Base-by-base conservation (phyloP, 345 rosid genomes). In the Brassica incana region DNA sequence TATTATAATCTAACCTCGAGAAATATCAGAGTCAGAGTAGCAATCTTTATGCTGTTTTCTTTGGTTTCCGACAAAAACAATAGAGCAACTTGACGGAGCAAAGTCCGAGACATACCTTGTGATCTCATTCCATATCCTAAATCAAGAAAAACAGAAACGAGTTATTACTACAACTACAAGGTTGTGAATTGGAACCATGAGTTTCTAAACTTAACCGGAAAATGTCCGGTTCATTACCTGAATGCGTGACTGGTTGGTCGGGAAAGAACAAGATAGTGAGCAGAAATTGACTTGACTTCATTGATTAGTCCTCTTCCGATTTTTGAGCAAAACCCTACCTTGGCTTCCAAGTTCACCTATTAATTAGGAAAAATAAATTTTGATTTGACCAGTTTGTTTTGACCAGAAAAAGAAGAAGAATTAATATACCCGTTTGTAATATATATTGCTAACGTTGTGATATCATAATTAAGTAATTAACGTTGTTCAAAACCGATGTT, bases 341-440 rank as follows among this genome's bases (percentile, higher is more conserved):
- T 90, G 62, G 99, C 99, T 83, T 92, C 99, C 88, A 95, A 86
- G 77, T 89, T 84, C 72, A 94, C 87, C 97, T 94, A 82, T 59
- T 33, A n/a, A 54, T 61, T 32, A n/a, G 30, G 14, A 20, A 58
- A 20, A 58, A 54, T 16, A 5, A 50, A n/a, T 50, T 5, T 50
- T 50, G 56, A 50, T 14, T 43, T 11, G 1, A 29, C 30, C 38
- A 35, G 5, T 5, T 50, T 50, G 56, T 14, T 14, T 43, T 11
- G 1, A 29, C 32, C 38, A 35, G 6, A 35, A 35, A 35, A 35
- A 35, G 8, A 35, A 5, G 38, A 35, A 35, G 38, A 35, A 35
- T 16, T 3, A 36, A 36, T 38, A 38, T 2, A 11, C 52, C n/a
- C 12, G n/a, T 43, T 43, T 43, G 52, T 43, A 10, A 43, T 43